phyloP scores from a whole-genome alignment of 164 flowering plant genomes.

The Macadamia integrifolia region DNA sequence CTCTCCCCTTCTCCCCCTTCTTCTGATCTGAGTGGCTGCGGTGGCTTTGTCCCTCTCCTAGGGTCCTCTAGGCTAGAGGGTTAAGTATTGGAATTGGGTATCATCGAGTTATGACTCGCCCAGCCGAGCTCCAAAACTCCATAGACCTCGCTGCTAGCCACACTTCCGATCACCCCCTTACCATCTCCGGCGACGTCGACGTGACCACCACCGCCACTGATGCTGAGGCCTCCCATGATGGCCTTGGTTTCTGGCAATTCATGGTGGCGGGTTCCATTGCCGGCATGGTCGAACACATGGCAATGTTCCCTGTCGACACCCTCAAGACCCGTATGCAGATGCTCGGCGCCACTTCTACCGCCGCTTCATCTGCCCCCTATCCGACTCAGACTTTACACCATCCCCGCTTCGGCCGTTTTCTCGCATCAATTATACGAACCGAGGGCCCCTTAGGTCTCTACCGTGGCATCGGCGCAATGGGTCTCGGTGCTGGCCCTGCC shows the following conservation, averaged over 20 bases:
- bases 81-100: no score
- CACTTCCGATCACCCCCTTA: slow-evolving; percentile 19
- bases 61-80: no score
- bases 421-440: slow-evolving; percentile 20
- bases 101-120: no score
- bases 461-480: slow-evolving; percentile 74
- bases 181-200: slow-evolving; percentile 12
- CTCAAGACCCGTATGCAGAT: slow-evolving; percentile 43
- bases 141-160: not conserved
- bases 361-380: slow-evolving; percentile 26
- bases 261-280: slow-evolving; percentile 54
- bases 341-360: slow-evolving; percentile 42
- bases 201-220: slow-evolving; percentile 14
- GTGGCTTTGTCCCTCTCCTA: no score
- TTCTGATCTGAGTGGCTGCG: no score
- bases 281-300: slow-evolving; percentile 48
- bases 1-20: no score
- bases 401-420: slow-evolving; percentile 10
- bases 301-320: slow-evolving; percentile 47
- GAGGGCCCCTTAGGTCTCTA: slow-evolving; percentile 66
- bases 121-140: no score
- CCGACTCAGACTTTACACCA: slow-evolving; percentile 15
- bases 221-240: slow-evolving; percentile 18
- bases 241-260: slow-evolving; percentile 40
- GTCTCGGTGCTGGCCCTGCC: slow-evolving; percentile 69